Percentiles rank a stretch among this genome's conserved stretches.
These are phyloP conservation scores for Coemansia sp. DNA, from an alignment of 192 early-diverging fungal genomes.

Conservation along the genomic window DNA sequence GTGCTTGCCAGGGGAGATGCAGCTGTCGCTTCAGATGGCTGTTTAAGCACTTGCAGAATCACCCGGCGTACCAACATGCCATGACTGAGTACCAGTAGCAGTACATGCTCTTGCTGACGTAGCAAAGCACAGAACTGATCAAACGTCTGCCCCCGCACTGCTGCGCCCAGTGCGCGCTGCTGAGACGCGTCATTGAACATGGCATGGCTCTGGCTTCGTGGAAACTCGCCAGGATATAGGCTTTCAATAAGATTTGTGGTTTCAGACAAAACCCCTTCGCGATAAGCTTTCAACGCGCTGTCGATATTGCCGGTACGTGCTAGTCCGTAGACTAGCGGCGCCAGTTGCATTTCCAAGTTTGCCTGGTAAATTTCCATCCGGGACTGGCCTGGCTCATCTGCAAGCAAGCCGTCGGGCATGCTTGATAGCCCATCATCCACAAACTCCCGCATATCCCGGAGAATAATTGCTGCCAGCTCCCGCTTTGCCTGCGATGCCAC, in stretches of 20 bases:
- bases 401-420: conserved; percentile 11
- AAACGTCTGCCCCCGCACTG: conserved; percentile 78
- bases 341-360: conserved; percentile 55
- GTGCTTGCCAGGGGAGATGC: neutral
- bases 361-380: conserved; percentile 51
- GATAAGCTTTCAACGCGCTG: conserved; percentile 68
- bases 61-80: conserved; percentile 70
- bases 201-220: conserved; percentile 41
- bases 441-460: conserved; percentile 53
- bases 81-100: conserved; percentile 73
- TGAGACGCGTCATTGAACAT: conserved; percentile 32
- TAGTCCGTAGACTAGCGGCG: conserved; percentile 75
- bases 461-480: conserved; percentile 39
- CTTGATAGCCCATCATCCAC: conserved; percentile 47
- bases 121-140: conserved; percentile 80
- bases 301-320: conserved; percentile 69
- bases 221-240: conserved; percentile 52
- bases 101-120: conserved; percentile 68
- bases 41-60: conserved; percentile 61
- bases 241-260: conserved; percentile 76
- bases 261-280: conserved; percentile 73
- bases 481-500: conserved; percentile 38
- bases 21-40: conserved; percentile 18
- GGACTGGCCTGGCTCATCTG: conserved; percentile 12
- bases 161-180: conserved; percentile 53